Evolutionary conservation across 2,329 filamentous ascomycete genomes (phyloP), one percentile per base, ranked within the genome.

Genomic region (Stylonectria norvegica): DNA sequence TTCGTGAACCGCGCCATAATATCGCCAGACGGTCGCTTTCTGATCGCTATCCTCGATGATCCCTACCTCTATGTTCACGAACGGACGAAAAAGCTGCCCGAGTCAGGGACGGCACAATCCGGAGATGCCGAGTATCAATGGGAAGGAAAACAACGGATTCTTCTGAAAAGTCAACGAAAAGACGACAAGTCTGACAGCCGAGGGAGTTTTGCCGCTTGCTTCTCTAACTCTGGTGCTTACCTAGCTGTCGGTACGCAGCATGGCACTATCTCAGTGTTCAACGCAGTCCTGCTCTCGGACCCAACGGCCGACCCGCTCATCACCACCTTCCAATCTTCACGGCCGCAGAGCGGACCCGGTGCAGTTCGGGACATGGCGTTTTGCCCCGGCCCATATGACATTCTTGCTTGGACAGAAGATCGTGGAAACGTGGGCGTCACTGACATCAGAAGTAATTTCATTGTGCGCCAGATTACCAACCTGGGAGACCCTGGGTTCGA

Each of bases 1-100:
- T 86, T 83, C 49, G 91, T 97, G 69, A 98, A 98, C 57, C 89
- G 94, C 58, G 88, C 90, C 22, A 80, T 90, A n/a, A 83, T 98
- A 37, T 96, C 91, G 5, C 93, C 91, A 0, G 86, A 96, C 60
- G 91, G 90, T 1, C 78, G 75, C 15, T 67, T 91, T 9, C 72
- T 97, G 15, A 76, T 90, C 5, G 87, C 89, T 2, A 86, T 97
- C 30, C 86, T 91, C 28, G 93, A 98, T 59, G 85, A 90, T 55
- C 85, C 89, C 1, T 86, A 81, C 49, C 79, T 91, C 15, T 96
- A 93, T 63, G 82, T 97, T 49, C 93, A 95, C 62, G 70, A 78
- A 49, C 73, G 83, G 33, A 61, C 62, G 3, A 60, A 59, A 28
- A 64, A 69, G 51, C n/a, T n/a, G n/a, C n/a, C n/a, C n/a, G n/a